Evolutionary conservation across 106 monocot genomes (phyloP), one percentile per base, ranked within the genome.

Genomic region (Acorus gramineus): DNA sequence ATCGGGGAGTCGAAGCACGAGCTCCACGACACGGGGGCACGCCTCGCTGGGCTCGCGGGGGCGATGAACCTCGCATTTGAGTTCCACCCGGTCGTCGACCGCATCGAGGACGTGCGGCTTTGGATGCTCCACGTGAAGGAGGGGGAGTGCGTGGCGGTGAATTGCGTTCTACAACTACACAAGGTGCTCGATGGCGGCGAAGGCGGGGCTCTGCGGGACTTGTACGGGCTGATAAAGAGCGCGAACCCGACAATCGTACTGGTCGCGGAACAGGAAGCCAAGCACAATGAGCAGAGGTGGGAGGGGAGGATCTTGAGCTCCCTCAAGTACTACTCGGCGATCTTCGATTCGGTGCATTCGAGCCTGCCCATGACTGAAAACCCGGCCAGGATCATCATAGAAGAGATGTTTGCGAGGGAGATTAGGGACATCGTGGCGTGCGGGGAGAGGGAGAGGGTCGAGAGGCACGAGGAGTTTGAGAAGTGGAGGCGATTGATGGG

Each of bases 81-180:
- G 67, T 96, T 90, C 71, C 95, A 96, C 51, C 60, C 77, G 0
- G 90, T 96, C 3, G 85, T 89, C 3, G 95, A 96, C 54, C 46
- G 79, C 47, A 63, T 90, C 47, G 90, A 96, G 63, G 90, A 96
- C 57, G 82, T 96, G 4, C 66, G 95, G 76, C 87, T 96, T 6
- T 96, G 95, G 95, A 96, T 96, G 95, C 90, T 96, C 11, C 95
- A 96, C 47, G 90, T 90, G 42, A 96, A 87, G 69, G 73, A 79
- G 53, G 67, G 76, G 3, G 95, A 96, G 61, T 79, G 73, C 52
- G 82, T 96, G 0, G 95, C 90, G 2, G 95, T 90, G 57, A 96
- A 90, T 64, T 87, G 85, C 57, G 68, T 83, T 4, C 66, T 76
- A 42, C 74, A 85, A 66, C 74, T 85, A 52, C 95, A 90, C 77